Conservation (phyloP, 2,329 filamentous ascomycete genomes). For the Penicillium frequentans region DNA sequence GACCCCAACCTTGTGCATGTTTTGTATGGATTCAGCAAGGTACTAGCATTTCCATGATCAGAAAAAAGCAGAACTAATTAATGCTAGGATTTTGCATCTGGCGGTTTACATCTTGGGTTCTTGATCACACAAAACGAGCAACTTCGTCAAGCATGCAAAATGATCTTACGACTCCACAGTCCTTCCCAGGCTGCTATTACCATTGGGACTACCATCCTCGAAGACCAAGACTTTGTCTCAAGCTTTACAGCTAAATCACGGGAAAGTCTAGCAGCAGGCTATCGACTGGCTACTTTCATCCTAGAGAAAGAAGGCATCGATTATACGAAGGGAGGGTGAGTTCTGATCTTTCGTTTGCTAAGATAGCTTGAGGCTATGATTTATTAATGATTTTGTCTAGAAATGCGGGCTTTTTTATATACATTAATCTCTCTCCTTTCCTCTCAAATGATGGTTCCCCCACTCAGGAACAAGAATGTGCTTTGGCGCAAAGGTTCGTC, state of each 20-base stretch:
- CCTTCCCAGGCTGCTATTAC: slow-evolving; percentile 28
- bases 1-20: slow-evolving; percentile 53
- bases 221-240: slow-evolving; percentile 38
- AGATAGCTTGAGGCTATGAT: too few species aligned
- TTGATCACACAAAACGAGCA: slow-evolving; percentile 25
- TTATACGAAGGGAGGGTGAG: slow-evolving; percentile 35
- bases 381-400: too few species aligned
- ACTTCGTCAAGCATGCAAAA: slow-evolving; percentile 28
- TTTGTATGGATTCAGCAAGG: slow-evolving; percentile 45
- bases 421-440: slow-evolving; percentile 45
- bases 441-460: slow-evolving; percentile 27
- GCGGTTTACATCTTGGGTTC: slow-evolving; percentile 31
- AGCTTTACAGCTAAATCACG: slow-evolving; percentile 27
- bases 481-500: slow-evolving; percentile 46
- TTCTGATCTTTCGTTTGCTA: too few species aligned
- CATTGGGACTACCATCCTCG: slow-evolving; percentile 31
- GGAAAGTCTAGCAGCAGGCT: slow-evolving; percentile 22
- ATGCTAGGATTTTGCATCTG: slow-evolving; percentile 32
- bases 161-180: slow-evolving; percentile 28
- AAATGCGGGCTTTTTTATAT: slow-evolving; percentile 48
- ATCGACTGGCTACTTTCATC: slow-evolving; percentile 32
- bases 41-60: not conserved
- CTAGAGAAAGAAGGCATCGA: slow-evolving; percentile 40
- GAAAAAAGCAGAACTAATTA: not conserved
- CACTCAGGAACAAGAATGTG: slow-evolving; percentile 42